These are phyloP conservation scores for Pseudogymnoascus sp. DNA, from an alignment of 2,329 filamentous ascomycete species.

Conservation along the genomic window DNA sequence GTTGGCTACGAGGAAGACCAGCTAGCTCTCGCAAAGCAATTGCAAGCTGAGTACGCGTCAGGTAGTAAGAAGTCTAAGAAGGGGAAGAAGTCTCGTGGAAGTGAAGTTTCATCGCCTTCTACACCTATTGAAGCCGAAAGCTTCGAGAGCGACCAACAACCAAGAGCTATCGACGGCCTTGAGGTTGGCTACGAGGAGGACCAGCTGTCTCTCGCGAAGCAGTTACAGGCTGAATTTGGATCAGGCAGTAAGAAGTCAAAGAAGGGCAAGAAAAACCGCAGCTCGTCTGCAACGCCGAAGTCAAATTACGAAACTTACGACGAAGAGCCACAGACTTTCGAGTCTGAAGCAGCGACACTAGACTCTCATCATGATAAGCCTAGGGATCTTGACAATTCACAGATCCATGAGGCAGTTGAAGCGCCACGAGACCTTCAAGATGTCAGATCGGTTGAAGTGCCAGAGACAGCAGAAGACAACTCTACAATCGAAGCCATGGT, in stretches of 20 bases:
- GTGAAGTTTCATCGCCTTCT: neutral
- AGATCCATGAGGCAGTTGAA: neutral
- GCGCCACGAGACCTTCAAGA: neutral
- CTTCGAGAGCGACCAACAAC: slow-evolving; percentile 1
- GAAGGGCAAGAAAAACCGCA: slow-evolving; percentile 21
- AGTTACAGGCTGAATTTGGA: neutral
- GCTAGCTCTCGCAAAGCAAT: slow-evolving; percentile 25
- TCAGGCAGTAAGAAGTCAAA: slow-evolving; percentile 37
- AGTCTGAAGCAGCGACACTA: neutral
- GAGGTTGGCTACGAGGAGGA: slow-evolving; percentile 15
- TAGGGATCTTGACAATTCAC: neutral
- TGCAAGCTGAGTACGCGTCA: slow-evolving; percentile 17
- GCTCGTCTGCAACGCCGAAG: slow-evolving; percentile 10
- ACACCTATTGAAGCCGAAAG: neutral
- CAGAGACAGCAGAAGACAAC: neutral
- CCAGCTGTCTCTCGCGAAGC: neutral
- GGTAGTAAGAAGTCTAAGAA: slow-evolving; percentile 31
- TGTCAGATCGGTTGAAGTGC: neutral
- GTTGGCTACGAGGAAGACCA: slow-evolving; percentile 25
- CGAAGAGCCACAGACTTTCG: neutral
- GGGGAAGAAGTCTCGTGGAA: slow-evolving; percentile 1
- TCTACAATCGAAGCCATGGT: neutral
- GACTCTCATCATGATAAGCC: neutral
- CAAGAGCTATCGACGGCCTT: slow-evolving; percentile 16
- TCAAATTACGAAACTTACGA: slow-evolving; percentile 4